Base-by-base conservation (phyloP, 2,329 filamentous ascomycete genomes). In the Hypoxylon sp. region DNA sequence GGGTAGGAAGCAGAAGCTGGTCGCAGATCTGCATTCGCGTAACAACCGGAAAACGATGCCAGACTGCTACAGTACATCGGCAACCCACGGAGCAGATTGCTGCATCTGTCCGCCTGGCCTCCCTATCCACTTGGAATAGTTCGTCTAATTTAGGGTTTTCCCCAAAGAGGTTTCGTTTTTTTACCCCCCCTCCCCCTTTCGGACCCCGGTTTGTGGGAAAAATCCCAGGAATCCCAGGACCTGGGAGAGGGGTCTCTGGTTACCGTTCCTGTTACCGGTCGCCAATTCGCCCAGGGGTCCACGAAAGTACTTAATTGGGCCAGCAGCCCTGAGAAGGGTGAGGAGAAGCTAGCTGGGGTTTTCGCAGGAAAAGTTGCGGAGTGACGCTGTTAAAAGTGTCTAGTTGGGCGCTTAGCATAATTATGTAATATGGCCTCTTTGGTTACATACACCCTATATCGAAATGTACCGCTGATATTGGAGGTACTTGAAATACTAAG, bases 41-140 rank as follows among this genome's bases (percentile, higher is more conserved):
- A 39, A 35, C 37, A 46, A 42, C 21, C 48, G 29, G 27, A 47
- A 50, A 48, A 46, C 35, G 37, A 66, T 51, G 55, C 50, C 56
- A 39, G 42, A 15, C 37, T n/a, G 24, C 3, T 39, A 44, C 37
- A n/a, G 8, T 21, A n/a, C 57, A 46, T 48, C 31, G 35, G 47
- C 60, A 63, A 29, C 31, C 48, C 53, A 44, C 64, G 67, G 67
- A 69, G 60, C 57, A 67, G 51, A 61, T 27, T 67, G 46, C 63
- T 69, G 48, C 32, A 63, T 65, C 60, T 48, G 64, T 57, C 48
- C 32, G 35, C 21, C 15, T 48, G 24, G 24, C 24, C 24, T 58
- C 17, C 46, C 46, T 50, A 59, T 48, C 62, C 62, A 65, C 55
- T 60, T 65, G 29, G 55, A 29, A 29, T 24, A 21, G 31, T 54